Base-by-base conservation (phyloP, 257 asterid species). In the Nicotiana knightiana region DNA sequence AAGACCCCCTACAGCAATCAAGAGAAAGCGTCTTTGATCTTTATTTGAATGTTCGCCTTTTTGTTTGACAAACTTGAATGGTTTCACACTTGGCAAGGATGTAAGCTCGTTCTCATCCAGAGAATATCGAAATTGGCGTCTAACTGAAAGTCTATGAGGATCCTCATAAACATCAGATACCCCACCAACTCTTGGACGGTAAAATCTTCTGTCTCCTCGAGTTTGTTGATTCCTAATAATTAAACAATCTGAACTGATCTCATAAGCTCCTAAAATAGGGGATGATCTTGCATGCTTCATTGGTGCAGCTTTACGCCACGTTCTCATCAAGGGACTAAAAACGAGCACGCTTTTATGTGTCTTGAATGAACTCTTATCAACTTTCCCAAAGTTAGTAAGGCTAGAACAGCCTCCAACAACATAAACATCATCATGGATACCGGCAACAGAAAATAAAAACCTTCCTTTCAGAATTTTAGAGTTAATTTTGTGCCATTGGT, bases 351-450 rank as follows among this genome's bases (percentile, higher is more conserved):
- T 95, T 85, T 96, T 96, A 87, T 96, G 98, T 0, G 97, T 94
- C 91, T 90, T 96, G 88, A 88, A 90, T 12, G 97, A 91, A 92
- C 95, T 94, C 77, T 92, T 87, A 83, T 96, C 99, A 57, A 96
- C 89, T 83, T 90, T 89, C 37, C 98, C 98, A 2, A 89, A 93
- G 87, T 93, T 94, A 55, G 97, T 87, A 91, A 96, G 87, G 93
- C 99, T 96, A 81, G 99, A 92, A 88, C 98, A 87, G 68, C 99
- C 99, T 46, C 99, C 99, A 8, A 92, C 94, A 0, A 93, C 82
- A 55, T 90, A 94, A 83, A 96, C 83, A 37, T 94, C 93, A 53
- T 92, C 94, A 55, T 83, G 90, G 43, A 92, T 80, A 83, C 93
- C 88, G 55, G 97, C 90, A 64, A 93, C 91, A 7, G 99, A 94